Percentiles rank a stretch among this genome's conserved stretches.
These are phyloP conservation scores for Penicillium brevicompactum DNA, from an alignment of 2,329 filamentous ascomycete genomes.

Conservation along the genomic window DNA sequence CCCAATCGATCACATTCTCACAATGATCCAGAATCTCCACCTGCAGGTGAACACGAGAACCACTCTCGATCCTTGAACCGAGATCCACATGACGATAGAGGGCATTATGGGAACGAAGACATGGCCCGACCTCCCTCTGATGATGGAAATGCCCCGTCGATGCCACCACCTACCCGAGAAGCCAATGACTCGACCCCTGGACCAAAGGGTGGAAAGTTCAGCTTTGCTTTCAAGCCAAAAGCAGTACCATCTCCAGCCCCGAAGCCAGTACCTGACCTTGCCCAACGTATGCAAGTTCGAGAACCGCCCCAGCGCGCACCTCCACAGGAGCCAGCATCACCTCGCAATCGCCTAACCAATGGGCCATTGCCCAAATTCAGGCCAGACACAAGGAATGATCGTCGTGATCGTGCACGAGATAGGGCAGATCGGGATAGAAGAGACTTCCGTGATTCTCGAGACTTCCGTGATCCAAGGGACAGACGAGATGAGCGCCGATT, in stretches of 20 bases:
- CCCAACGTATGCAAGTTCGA: conserved; percentile 48
- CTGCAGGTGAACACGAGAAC: conserved; percentile 59
- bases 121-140: conserved; percentile 50
- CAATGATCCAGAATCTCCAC: conserved; percentile 36
- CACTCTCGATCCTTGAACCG: conserved; percentile 63
- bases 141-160: conserved; percentile 33
- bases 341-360: conserved; percentile 42
- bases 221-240: conserved; percentile 89
- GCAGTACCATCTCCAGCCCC: conserved; percentile 58
- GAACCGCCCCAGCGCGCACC: conserved; percentile 40
- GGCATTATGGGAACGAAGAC: conserved; percentile 66
- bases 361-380: conserved; percentile 42
- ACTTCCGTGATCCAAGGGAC: conserved; percentile 32
- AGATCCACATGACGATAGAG: conserved; percentile 67
- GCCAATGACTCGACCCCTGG: conserved; percentile 57
- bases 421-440: conserved; percentile 41
- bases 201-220: conserved; percentile 71
- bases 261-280: conserved; percentile 54
- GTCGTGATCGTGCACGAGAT: conserved; percentile 44
- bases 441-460: conserved; percentile 34
- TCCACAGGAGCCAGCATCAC: conserved; percentile 23
- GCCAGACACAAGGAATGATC: conserved; percentile 44
- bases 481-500: conserved; percentile 45
- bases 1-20: conserved; percentile 30
- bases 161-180: conserved; percentile 59